Evolutionary conservation across 768 basidiomycete species (phyloP).

Genomic region (Neoboletus brunneissimus): DNA sequence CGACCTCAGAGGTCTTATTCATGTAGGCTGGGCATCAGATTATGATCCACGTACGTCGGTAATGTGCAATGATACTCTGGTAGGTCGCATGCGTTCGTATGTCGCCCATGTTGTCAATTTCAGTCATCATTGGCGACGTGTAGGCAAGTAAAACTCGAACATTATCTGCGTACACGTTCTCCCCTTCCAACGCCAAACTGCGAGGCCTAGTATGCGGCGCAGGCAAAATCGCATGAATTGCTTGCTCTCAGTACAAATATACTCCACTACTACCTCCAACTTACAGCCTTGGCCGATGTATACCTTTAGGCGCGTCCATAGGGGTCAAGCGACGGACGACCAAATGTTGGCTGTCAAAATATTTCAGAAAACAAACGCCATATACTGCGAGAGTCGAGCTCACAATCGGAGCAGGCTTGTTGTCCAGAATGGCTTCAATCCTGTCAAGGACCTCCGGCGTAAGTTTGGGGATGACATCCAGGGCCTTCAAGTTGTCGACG

Average conservation of each 20-base stretch:
- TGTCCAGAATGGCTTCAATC: constrained; percentile 52
- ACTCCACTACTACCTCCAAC: not conserved
- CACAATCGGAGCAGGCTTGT: constrained; percentile 33
- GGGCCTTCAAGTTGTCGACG: constrained; percentile 47
- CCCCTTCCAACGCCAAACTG: too few relatives aligned
- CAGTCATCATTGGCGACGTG: too few relatives aligned
- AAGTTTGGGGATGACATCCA: constrained; percentile 53
- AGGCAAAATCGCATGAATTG: not conserved
- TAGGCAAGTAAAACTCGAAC: not conserved
- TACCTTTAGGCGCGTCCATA: constrained; percentile 21
- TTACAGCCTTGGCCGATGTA: not conserved
- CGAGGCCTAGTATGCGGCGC: not conserved
- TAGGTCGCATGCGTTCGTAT: too few relatives aligned
- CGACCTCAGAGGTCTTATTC: too few relatives aligned
- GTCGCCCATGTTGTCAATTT: too few relatives aligned
- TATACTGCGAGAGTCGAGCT: constrained; percentile 2
- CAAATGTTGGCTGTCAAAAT: constrained; percentile 20
- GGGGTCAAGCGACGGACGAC: constrained; percentile 31
- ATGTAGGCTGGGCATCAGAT: too few relatives aligned
- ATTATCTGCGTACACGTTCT: not conserved
- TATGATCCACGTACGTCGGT: too few relatives aligned
- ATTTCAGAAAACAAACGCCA: constrained; percentile 4
- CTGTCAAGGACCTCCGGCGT: constrained; percentile 48
- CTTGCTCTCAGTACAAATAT: not conserved
- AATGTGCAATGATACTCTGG: too few relatives aligned